phyloP scores from a whole-genome alignment of 2,329 filamentous ascomycete species.

The Gnomoniopsis sp. region DNA sequence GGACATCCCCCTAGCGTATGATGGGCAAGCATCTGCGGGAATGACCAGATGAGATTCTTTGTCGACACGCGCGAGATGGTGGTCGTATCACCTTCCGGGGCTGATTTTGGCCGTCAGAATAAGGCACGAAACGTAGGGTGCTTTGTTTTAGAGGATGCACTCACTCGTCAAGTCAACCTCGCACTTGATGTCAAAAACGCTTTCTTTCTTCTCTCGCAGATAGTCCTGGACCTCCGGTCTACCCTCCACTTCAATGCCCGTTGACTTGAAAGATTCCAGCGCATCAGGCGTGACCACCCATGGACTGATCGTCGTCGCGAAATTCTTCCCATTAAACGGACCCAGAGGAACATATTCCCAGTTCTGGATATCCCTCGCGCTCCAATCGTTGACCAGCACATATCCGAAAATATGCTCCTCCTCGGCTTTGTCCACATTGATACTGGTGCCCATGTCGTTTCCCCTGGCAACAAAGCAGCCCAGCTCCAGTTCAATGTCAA shows the following conservation, averaged over 20 bases:
- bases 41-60: slow-evolving; percentile 73
- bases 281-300: slow-evolving; percentile 79
- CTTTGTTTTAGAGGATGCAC: slow-evolving; percentile 20
- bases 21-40: slow-evolving; percentile 79
- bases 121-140: neutral
- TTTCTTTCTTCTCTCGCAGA: slow-evolving; percentile 59
- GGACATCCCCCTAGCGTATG: slow-evolving; percentile 75
- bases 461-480: slow-evolving; percentile 68
- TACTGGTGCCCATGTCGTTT: slow-evolving; percentile 61
- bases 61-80: slow-evolving; percentile 60
- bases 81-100: slow-evolving; percentile 44
- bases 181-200: slow-evolving; percentile 66
- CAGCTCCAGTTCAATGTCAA: slow-evolving; percentile 80
- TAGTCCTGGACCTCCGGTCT: slow-evolving; percentile 33
- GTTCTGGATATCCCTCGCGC: slow-evolving; percentile 74
- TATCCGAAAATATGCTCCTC: slow-evolving; percentile 73
- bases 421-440: slow-evolving; percentile 58
- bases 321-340: slow-evolving; percentile 82
- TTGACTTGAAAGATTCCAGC: slow-evolving; percentile 53
- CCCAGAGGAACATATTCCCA: slow-evolving; percentile 85
- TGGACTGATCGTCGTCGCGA: slow-evolving; percentile 71
- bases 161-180: slow-evolving; percentile 61
- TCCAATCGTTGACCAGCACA: slow-evolving; percentile 86
- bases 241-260: slow-evolving; percentile 29
- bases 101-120: slow-evolving; percentile 16